Evolutionary conservation across 2,329 filamentous ascomycete genomes (phyloP).

Genomic region (Paramyrothecium sp.): DNA sequence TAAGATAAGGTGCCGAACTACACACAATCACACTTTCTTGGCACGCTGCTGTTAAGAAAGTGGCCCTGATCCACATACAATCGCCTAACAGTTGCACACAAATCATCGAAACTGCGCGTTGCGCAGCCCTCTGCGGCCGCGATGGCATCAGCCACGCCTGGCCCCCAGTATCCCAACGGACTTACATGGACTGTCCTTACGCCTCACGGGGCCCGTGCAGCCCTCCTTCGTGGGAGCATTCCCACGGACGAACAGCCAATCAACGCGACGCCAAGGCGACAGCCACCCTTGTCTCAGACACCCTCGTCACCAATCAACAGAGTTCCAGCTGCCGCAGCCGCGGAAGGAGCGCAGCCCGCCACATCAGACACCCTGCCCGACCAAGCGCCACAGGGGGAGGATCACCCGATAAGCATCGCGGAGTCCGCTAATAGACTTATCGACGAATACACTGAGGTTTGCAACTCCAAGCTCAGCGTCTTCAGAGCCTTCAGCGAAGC

Average conservation of each 20-base stretch:
- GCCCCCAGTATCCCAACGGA: not conserved
- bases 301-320: not conserved
- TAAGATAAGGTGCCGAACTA: too few relatives aligned
- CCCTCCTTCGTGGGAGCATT: not conserved
- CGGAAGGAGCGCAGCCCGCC: conserved; percentile 6
- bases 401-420: conserved; percentile 4
- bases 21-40: too few relatives aligned
- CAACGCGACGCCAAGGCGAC: not conserved
- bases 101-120: not conserved
- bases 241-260: conserved; percentile 2
- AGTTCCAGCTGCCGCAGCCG: conserved; percentile 2
- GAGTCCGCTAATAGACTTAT: conserved; percentile 6
- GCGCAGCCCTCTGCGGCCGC: not conserved
- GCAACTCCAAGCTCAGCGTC: conserved; percentile 9
- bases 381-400: not conserved
- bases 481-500: conserved; percentile 10
- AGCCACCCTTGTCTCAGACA: not conserved
- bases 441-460: conserved; percentile 1
- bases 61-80: not conserved
- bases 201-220: not conserved
- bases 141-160: not conserved
- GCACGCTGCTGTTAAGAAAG: not conserved
- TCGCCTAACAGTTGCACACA: not conserved
- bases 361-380: not conserved
- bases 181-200: not conserved